Conservation (phyloP, 148 eudicot species). For the Nepenthes gracilis region DNA sequence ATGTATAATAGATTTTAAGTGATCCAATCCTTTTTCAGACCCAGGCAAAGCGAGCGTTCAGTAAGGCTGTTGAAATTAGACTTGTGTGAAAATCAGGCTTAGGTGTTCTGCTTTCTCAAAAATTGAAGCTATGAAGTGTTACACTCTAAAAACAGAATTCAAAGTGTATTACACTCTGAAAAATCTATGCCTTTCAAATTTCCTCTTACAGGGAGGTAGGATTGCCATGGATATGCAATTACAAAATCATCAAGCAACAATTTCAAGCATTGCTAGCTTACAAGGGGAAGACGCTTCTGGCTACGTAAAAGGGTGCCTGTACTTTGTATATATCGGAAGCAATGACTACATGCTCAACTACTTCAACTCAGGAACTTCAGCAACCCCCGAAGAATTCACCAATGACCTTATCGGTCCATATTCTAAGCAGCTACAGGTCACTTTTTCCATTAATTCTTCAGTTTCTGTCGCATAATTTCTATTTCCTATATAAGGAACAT, state of each 20-base stretch:
- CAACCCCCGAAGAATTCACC: slow-evolving; percentile 7
- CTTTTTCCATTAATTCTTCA: not conserved
- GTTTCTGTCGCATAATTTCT: not conserved
- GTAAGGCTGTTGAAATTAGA: no score
- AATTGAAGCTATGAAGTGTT: no score
- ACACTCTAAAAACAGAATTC: no score
- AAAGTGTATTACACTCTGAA: not conserved
- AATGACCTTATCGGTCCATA: not conserved
- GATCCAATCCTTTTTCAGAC: no score
- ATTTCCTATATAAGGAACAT: not conserved
- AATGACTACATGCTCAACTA: slow-evolving; percentile 16
- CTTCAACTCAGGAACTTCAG: not conserved
- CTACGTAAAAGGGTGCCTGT: slow-evolving; percentile 7
- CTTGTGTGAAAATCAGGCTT: no score
- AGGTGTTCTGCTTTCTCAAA: no score
- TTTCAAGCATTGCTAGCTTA: not conserved
- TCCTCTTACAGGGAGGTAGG: slow-evolving; percentile 6
- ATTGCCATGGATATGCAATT: slow-evolving; percentile 4
- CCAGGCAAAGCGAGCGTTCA: no score
- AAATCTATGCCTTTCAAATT: not conserved
- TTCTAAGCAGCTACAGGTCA: slow-evolving; percentile 9
- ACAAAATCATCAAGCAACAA: slow-evolving; percentile 7
- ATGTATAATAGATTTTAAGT: no score
- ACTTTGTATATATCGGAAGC: slow-evolving; percentile 8
- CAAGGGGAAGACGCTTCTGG: slow-evolving; percentile 2